Evolutionary conservation across 2,329 filamentous ascomycete species (phyloP).

Genomic region (Aspergillaceae sp.): DNA sequence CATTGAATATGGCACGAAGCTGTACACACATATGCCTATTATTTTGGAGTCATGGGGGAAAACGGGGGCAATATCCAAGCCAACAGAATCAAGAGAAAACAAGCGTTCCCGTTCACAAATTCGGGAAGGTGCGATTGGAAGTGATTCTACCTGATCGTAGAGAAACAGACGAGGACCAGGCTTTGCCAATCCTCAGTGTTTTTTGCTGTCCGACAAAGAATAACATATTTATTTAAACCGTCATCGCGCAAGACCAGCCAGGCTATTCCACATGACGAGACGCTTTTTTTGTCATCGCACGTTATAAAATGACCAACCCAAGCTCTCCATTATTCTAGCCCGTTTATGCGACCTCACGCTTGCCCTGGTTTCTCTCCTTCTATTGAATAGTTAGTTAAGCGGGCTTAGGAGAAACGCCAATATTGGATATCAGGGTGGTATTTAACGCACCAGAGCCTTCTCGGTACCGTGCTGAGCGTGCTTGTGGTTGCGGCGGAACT

Average conservation of each 20-base stretch:
- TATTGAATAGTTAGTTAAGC: slow-evolving; percentile 40
- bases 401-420: neutral
- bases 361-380: slow-evolving; percentile 98
- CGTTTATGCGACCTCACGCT: slow-evolving; percentile 73
- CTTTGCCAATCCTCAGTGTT: no score
- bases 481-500: slow-evolving; percentile 99
- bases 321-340: slow-evolving; percentile 23
- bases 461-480: slow-evolving; percentile 98
- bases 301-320: slow-evolving; percentile 23
- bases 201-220: slow-evolving; percentile 3
- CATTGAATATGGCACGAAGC: slow-evolving; percentile 51
- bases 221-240: slow-evolving; percentile 13
- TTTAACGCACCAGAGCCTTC: slow-evolving; percentile 78
- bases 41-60: neutral
- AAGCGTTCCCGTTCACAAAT: neutral
- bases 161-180: neutral
- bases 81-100: neutral
- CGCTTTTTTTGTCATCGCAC: slow-evolving; percentile 22
- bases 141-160: slow-evolving; percentile 9
- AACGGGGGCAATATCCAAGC: neutral
- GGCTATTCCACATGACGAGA: slow-evolving; percentile 8
- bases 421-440: neutral
- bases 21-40: slow-evolving; percentile 64
- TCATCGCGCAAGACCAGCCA: slow-evolving; percentile 11
- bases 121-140: neutral